Evolutionary conservation across 148 eudicot genomes (phyloP).

Genomic region (Chenopodium berlandieri): DNA sequence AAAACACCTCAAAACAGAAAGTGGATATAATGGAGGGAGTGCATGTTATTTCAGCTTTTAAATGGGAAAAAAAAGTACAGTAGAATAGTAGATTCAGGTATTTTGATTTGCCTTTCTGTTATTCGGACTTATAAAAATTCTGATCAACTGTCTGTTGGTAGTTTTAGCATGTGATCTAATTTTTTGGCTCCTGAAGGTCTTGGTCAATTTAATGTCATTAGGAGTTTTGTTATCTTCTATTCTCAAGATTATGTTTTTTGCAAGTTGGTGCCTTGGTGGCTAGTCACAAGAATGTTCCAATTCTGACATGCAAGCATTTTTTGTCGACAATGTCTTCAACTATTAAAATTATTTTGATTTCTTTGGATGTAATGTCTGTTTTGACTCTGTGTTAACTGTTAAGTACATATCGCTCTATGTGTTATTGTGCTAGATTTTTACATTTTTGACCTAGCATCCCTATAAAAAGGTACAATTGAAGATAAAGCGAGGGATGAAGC

Average conservation of each 20-base stretch:
- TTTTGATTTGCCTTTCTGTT: conserved; percentile 4
- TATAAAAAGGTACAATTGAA: background rate
- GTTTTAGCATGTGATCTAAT: background rate
- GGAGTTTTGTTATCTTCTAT: background rate
- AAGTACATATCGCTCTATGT: background rate
- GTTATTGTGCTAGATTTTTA: background rate
- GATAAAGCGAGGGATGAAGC: background rate
- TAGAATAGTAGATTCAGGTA: background rate
- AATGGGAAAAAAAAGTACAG: background rate
- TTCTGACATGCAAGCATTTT: background rate
- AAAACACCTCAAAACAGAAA: no score
- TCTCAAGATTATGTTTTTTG: background rate
- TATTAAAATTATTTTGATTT: background rate
- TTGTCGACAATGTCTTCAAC: background rate
- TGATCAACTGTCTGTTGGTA: background rate
- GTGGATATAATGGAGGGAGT: no score
- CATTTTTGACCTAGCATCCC: background rate
- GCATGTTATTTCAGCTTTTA: background rate
- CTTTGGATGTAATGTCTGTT: background rate
- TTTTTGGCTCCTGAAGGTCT: background rate
- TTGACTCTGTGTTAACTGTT: background rate
- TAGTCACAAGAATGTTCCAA: background rate
- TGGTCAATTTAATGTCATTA: background rate
- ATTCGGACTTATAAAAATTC: background rate
- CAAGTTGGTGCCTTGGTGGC: background rate